phyloP scores from a whole-genome alignment of 345 rosid genomes.

The Boechera retrofracta region DNA sequence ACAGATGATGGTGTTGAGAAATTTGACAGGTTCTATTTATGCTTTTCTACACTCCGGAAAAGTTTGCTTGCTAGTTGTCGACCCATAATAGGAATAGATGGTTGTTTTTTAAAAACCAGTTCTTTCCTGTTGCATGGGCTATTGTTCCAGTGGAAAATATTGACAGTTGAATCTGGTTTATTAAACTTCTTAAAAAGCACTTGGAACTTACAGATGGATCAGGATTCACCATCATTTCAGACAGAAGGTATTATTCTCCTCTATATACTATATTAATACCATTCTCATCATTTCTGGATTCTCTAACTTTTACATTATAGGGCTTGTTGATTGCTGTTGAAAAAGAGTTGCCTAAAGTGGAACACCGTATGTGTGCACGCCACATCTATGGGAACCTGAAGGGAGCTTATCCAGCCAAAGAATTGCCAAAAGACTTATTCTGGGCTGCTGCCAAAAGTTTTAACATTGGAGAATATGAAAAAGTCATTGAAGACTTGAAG shows the following conservation, averaged over 20 bases:
- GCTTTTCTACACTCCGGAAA: too few species aligned
- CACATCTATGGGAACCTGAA: background rate
- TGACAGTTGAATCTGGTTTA: background rate
- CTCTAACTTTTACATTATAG: background rate
- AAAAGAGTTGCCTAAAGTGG: background rate
- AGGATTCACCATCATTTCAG: background rate
- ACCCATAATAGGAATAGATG: background rate
- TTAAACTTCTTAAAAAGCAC: background rate
- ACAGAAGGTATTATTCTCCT: background rate
- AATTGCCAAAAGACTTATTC: background rate
- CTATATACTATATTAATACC: too few species aligned
- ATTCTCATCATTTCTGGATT: background rate
- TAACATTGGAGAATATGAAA: background rate
- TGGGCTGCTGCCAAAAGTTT: background rate
- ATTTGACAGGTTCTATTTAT: background rate
- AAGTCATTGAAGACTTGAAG: background rate
- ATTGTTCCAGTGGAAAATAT: background rate
- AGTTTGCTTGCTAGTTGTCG: background rate
- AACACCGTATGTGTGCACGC: slow-evolving; percentile 6
- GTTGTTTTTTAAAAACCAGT: background rate
- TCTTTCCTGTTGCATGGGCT: background rate
- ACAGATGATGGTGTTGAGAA: background rate
- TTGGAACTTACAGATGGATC: background rate
- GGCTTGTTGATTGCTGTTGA: background rate
- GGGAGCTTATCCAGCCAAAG: background rate